phyloP scores from a whole-genome alignment of 331 rosid genomes.

The Rosa hybrid region DNA sequence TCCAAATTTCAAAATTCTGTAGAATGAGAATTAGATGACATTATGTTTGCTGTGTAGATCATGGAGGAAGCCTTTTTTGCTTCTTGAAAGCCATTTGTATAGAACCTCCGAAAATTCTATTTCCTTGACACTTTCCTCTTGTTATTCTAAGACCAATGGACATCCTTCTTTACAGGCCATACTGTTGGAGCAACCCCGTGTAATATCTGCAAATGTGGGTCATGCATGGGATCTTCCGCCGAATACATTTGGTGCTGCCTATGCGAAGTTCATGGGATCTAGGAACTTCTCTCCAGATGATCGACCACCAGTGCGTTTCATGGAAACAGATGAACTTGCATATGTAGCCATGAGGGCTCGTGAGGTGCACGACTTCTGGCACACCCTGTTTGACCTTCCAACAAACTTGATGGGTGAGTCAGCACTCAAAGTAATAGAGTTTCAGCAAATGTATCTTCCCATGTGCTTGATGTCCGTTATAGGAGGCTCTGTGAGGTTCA shows the following conservation, averaged over 20 bases:
- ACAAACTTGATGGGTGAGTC: slow-evolving; percentile 93
- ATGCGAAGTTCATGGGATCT: slow-evolving; percentile 93
- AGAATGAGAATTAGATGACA: neutral
- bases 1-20: neutral
- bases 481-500: slow-evolving; percentile 83
- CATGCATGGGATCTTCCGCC: slow-evolving; percentile 85
- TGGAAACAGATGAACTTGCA: slow-evolving; percentile 79
- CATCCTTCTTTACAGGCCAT: slow-evolving; percentile 51
- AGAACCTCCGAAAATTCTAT: neutral
- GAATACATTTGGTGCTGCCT: slow-evolving; percentile 86
- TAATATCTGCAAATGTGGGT: slow-evolving; percentile 70
- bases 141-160: slow-evolving; percentile 8
- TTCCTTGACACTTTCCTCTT: neutral
- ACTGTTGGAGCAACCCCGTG: slow-evolving; percentile 72
- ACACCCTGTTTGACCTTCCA: slow-evolving; percentile 79
- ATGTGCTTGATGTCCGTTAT: slow-evolving; percentile 76
- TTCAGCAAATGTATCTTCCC: slow-evolving; percentile 85
- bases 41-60: neutral
- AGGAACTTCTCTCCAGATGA: slow-evolving; percentile 93
- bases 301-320: slow-evolving; percentile 84
- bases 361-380: slow-evolving; percentile 95
- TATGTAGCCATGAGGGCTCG: slow-evolving; percentile 86
- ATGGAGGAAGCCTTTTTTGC: neutral
- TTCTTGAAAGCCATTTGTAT: neutral
- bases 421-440: slow-evolving; percentile 83